Evolutionary conservation across 305 asterid genomes (phyloP).

Genomic region (Solanum aculeatissimum): DNA sequence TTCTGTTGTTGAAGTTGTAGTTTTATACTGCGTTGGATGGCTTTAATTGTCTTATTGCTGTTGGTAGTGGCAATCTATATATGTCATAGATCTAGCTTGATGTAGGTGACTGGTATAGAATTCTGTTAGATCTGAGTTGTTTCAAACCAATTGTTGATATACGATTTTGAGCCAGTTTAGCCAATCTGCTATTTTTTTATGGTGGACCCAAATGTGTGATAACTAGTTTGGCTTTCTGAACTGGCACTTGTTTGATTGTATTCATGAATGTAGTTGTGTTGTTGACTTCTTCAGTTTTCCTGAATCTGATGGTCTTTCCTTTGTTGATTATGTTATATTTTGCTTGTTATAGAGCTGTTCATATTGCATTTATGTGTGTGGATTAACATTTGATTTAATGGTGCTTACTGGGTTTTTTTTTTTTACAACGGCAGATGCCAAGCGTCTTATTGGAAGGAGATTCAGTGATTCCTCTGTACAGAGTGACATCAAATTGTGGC

Average conservation of each 20-base stretch:
- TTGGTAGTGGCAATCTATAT: not conserved
- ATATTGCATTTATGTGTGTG: not conserved
- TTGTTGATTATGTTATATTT: not conserved
- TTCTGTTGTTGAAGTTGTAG: not conserved
- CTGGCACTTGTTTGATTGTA: not conserved
- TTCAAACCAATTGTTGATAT: not conserved
- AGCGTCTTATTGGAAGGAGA: conserved; percentile 1
- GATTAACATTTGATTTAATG: not conserved
- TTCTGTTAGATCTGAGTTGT: not conserved
- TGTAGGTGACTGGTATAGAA: not conserved
- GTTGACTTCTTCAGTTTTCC: not conserved
- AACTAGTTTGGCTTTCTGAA: not conserved
- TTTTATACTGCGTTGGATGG: not conserved
- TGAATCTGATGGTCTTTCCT: not conserved
- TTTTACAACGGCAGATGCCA: not conserved
- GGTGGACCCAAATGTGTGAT: not conserved
- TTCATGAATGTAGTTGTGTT: not conserved
- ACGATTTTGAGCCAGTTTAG: not conserved
- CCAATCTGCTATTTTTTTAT: not conserved
- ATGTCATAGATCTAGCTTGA: not conserved
- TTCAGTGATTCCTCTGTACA: conserved; percentile 2
- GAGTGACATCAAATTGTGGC: conserved; percentile 5
- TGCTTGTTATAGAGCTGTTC: not conserved
- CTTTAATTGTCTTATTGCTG: not conserved
- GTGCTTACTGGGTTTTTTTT: not conserved